phyloP scores from a whole-genome alignment of 352 stramenopile species.

The Globisporangium perplexum region DNA sequence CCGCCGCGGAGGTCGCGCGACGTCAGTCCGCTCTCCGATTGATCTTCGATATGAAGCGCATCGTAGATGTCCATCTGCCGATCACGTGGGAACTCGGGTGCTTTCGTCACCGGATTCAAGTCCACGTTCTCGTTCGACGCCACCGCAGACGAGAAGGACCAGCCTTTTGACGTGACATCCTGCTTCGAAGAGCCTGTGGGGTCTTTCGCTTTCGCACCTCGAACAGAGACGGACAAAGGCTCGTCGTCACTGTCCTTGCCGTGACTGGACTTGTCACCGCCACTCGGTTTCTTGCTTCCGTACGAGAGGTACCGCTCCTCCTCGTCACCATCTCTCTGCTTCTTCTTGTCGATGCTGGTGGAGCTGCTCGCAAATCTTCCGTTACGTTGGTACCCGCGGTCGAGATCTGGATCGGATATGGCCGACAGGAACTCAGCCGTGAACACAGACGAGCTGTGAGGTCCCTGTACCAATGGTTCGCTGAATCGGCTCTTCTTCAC shows the following conservation, averaged over 20 bases:
- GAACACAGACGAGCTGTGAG: not conserved
- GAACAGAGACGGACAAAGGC: conserved; percentile 1
- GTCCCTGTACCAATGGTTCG: conserved; percentile 11
- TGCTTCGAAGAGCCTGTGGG: not conserved
- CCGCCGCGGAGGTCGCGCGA: conserved; percentile 21
- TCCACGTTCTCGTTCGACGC: conserved; percentile 6
- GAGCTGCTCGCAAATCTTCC: not conserved
- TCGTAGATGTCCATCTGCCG: conserved; percentile 59
- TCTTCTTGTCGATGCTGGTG: not conserved
- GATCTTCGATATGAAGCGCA: conserved; percentile 37
- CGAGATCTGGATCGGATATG: not conserved
- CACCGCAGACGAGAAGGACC: conserved; percentile 5
- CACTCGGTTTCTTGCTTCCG: conserved; percentile 14
- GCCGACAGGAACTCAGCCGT: conserved; percentile 9
- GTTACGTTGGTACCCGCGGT: not conserved
- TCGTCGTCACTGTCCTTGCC: conserved; percentile 9
- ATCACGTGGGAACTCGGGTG: conserved; percentile 22
- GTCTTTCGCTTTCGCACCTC: conserved; percentile 1
- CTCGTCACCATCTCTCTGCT: not conserved
- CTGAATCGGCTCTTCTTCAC: conserved; percentile 15
- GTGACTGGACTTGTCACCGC: not conserved
- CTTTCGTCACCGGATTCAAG: conserved; percentile 7
- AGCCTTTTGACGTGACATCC: not conserved
- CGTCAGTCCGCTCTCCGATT: conserved; percentile 22
- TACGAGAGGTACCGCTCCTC: conserved; percentile 40